Percentiles rank a stretch among this genome's conserved stretches.
phyloP scores from a whole-genome alignment of 179 eudicot species.

The Gypsophila paniculata region DNA sequence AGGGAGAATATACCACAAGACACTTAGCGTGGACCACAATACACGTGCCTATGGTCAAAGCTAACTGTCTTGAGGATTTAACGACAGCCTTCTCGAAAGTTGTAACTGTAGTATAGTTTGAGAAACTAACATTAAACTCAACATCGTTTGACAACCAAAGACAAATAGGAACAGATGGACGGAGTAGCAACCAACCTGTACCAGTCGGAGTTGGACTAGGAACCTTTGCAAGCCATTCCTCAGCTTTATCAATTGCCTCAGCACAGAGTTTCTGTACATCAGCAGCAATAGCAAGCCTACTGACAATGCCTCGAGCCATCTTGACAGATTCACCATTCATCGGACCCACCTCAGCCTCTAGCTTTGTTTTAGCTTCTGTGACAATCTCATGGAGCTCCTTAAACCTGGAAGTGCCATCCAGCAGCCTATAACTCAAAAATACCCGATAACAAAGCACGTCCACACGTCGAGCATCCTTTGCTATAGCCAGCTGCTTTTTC shows the following conservation, averaged over 20 bases:
- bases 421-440: conserved; percentile 68
- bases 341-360: conserved; percentile 80
- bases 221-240: conserved; percentile 45
- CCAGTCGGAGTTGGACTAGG: conserved; percentile 26
- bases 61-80: neutral
- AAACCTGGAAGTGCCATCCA: conserved; percentile 65
- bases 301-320: conserved; percentile 66
- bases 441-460: conserved; percentile 72
- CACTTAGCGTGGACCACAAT: neutral
- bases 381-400: conserved; percentile 60
- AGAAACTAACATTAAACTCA: neutral
- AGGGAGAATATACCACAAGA: neutral
- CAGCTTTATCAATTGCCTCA: conserved; percentile 65
- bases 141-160: neutral
- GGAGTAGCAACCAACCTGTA: conserved; percentile 43
- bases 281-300: conserved; percentile 65
- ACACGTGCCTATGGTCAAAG: neutral
- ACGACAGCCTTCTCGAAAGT: neutral
- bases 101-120: no score
- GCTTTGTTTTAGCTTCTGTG: conserved; percentile 51
- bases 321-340: conserved; percentile 58
- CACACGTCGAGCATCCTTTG: conserved; percentile 78
- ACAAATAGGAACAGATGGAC: neutral
- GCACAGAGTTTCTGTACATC: conserved; percentile 75
- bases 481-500: conserved; percentile 75